These are phyloP conservation scores for Candida tropicalis DNA, from an alignment of 1,139 yeast genomes.

Conservation along the genomic window DNA sequence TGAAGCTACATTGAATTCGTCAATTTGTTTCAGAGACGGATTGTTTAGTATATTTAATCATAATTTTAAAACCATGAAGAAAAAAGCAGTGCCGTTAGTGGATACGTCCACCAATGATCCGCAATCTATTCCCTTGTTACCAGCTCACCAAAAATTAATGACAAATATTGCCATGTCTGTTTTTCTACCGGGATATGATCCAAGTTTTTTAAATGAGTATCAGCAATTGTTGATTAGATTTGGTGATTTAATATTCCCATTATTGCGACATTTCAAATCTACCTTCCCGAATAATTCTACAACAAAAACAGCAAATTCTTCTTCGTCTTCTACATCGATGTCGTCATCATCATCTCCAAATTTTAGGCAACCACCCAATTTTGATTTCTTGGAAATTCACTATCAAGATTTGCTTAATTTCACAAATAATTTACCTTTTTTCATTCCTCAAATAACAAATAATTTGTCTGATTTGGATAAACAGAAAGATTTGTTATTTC, in stretches of 20 bases:
- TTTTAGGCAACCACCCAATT: neutral
- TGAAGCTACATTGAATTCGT: constrained; percentile 43
- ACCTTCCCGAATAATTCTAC: neutral
- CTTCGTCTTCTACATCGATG: no score
- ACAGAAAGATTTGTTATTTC: constrained; percentile 41
- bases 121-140: constrained; percentile 24
- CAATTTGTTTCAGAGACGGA: constrained; percentile 46
- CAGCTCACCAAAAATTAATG: constrained; percentile 40
- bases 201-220: constrained; percentile 35
- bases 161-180: constrained; percentile 39
- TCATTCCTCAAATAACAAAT: constrained; percentile 30
- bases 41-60: constrained; percentile 40
- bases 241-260: constrained; percentile 14
- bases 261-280: constrained; percentile 9
- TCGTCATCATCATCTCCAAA: no score
- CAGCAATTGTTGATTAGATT: constrained; percentile 25
- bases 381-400: constrained; percentile 10
- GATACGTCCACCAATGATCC: constrained; percentile 5
- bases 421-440: constrained; percentile 26
- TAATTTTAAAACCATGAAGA: constrained; percentile 27
- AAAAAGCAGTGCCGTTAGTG: constrained; percentile 6
- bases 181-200: constrained; percentile 42
- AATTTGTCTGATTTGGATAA: constrained; percentile 29
- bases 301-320: no score
- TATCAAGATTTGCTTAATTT: constrained; percentile 29